A percentile compares a stretch with the other conserved stretches of the same genome.
Evolutionary conservation across 805 yeast genomes (phyloP).

Genomic region (Zygoascus tannicola): DNA sequence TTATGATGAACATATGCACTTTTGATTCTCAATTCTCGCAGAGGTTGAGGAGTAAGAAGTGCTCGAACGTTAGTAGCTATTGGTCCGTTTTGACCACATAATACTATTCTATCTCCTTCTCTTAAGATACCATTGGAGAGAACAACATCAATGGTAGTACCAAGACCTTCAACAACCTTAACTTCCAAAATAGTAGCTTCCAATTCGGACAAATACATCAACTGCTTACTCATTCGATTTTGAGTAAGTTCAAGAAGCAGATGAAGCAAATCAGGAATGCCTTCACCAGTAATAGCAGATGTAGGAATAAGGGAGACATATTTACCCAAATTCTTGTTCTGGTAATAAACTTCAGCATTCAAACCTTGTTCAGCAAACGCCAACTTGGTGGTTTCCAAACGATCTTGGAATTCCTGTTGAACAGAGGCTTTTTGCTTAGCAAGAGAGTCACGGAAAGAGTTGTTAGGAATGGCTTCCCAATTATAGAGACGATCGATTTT

Average conservation of each 20-base stretch:
- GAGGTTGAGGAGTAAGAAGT: constrained; percentile 91
- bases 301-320: constrained; percentile 96
- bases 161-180: constrained; percentile 96
- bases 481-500: constrained; percentile 95
- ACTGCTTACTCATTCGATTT: constrained; percentile 97
- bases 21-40: constrained; percentile 91
- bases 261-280: constrained; percentile 98
- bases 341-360: constrained; percentile 93
- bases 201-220: constrained; percentile 86
- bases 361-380: constrained; percentile 96
- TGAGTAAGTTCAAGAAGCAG: constrained; percentile 90
- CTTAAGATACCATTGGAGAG: constrained; percentile 90
- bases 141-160: constrained; percentile 96
- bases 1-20: constrained; percentile 95
- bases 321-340: constrained; percentile 87
- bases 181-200: constrained; percentile 97
- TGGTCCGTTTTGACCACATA: constrained; percentile 98
- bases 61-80: constrained; percentile 96
- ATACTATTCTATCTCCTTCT: constrained; percentile 91
- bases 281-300: constrained; percentile 98
- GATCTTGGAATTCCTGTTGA: constrained; percentile 83
- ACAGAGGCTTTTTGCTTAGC: constrained; percentile 75
- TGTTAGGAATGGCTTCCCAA: constrained; percentile 86
- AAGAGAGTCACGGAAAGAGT: constrained; percentile 91
- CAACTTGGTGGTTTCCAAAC: constrained; percentile 75